Conservation (phyloP, 768 basidiomycete species). For the Amanita muscaria region DNA sequence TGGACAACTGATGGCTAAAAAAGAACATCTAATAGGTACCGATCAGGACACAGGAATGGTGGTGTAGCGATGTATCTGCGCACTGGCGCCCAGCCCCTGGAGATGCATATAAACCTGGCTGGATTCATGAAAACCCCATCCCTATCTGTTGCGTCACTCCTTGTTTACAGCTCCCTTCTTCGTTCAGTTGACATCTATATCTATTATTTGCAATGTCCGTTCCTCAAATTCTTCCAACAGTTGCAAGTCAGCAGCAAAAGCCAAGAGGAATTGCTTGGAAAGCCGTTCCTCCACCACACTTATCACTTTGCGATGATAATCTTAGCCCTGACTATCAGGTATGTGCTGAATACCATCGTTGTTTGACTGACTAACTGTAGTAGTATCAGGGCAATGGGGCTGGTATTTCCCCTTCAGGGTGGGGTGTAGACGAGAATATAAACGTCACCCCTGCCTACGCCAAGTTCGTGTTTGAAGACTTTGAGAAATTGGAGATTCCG, state of each 20-base stretch:
- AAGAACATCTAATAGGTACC: too few species aligned
- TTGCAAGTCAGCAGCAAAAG: constrained; percentile 11
- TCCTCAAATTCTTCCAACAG: constrained; percentile 2
- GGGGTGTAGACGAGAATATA: constrained; percentile 8
- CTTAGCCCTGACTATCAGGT: constrained; percentile 1
- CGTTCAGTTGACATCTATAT: constrained; percentile 1
- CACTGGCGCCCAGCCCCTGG: too few species aligned
- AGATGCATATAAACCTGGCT: too few species aligned
- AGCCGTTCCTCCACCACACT: background rate
- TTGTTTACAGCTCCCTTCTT: background rate
- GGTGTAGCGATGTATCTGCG: too few species aligned
- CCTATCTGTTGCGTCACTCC: too few species aligned
- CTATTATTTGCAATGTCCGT: constrained; percentile 3
- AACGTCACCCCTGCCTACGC: constrained; percentile 8
- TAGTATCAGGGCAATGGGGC: background rate
- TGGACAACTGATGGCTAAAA: too few species aligned
- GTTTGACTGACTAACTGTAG: background rate
- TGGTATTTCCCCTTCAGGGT: background rate
- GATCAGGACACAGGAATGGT: too few species aligned
- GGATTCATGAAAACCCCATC: too few species aligned
- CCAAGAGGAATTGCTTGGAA: background rate
- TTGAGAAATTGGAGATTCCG: constrained; percentile 5
- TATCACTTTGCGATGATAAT: background rate
- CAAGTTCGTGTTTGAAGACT: constrained; percentile 10
- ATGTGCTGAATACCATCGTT: background rate